Evolutionary conservation across 1,284 basidiomycete species (phyloP).

Genomic region (Schizophyllum commune): DNA sequence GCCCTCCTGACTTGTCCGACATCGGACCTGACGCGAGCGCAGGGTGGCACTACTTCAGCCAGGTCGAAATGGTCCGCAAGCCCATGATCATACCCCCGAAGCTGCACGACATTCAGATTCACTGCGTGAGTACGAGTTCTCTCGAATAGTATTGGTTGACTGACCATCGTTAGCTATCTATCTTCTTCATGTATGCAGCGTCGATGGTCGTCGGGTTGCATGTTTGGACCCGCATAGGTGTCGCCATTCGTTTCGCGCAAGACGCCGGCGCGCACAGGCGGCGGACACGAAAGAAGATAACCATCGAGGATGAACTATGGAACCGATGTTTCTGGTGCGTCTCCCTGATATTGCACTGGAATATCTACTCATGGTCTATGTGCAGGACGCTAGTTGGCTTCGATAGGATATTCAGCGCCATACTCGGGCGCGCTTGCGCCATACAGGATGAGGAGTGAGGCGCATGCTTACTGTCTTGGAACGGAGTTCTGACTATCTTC

Average conservation of each 20-base stretch:
- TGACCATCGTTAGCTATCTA: conserved; percentile 20
- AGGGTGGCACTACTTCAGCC: conserved; percentile 6
- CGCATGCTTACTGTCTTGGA: background rate
- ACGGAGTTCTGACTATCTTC: background rate
- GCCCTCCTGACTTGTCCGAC: conserved; percentile 48
- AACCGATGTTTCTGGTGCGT: conserved; percentile 50
- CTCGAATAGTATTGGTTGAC: background rate
- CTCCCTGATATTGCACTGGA: background rate
- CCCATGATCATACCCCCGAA: background rate
- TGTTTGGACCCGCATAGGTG: conserved; percentile 40
- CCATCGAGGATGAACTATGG: conserved; percentile 33
- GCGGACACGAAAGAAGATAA: background rate
- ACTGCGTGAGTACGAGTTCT: conserved; percentile 3
- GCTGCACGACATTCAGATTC: conserved; percentile 4
- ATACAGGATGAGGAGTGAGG: conserved; percentile 42
- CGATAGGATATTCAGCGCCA: conserved; percentile 31
- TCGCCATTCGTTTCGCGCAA: conserved; percentile 41
- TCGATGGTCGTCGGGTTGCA: conserved; percentile 39
- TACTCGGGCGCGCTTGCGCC: conserved; percentile 39
- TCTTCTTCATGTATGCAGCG: conserved; percentile 34
- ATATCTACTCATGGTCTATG: background rate
- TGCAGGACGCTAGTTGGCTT: conserved; percentile 19
- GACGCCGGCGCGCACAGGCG: conserved; percentile 24
- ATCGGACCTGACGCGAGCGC: conserved; percentile 26
- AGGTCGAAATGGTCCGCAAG: conserved; percentile 4